These are phyloP conservation scores for Didymellaceae sp. DNA, from an alignment of 2,329 filamentous ascomycete genomes.

Conservation along the genomic window DNA sequence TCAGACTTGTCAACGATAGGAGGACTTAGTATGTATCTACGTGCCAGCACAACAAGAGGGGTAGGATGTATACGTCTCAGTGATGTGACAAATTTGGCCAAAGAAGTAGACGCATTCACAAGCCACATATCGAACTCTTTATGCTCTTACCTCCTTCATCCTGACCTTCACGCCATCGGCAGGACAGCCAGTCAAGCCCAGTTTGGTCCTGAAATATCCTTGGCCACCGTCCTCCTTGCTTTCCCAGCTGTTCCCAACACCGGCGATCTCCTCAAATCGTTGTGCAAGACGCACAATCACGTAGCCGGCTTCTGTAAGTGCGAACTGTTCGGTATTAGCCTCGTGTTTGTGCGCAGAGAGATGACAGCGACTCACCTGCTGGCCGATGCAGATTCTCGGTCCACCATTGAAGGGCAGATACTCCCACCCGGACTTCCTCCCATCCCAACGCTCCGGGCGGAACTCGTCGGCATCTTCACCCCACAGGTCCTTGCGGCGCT, in stretches of 20 bases:
- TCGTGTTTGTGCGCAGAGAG: too few species aligned
- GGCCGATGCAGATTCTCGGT: slow-evolving; percentile 41
- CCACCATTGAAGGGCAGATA: slow-evolving; percentile 46
- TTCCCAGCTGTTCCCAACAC: slow-evolving; percentile 37
- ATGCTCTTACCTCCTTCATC: slow-evolving; percentile 39
- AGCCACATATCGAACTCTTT: too few species aligned
- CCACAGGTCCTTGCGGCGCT: slow-evolving; percentile 46
- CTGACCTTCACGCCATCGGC: slow-evolving; percentile 43
- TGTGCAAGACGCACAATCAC: slow-evolving; percentile 37
- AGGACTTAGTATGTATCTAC: too few species aligned
- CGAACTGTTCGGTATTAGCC: slow-evolving; percentile 25
- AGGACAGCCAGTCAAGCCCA: slow-evolving; percentile 37
- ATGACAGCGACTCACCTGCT: slow-evolving; percentile 18
- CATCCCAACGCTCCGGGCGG: slow-evolving; percentile 45
- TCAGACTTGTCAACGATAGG: too few species aligned
- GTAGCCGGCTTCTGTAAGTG: slow-evolving; percentile 40
- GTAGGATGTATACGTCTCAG: too few species aligned
- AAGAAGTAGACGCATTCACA: too few species aligned
- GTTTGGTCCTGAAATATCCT: slow-evolving; percentile 30
- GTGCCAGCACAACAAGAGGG: too few species aligned
- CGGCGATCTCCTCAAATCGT: slow-evolving; percentile 37
- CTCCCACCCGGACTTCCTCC: slow-evolving; percentile 41
- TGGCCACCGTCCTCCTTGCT: slow-evolving; percentile 30
- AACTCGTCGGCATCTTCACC: slow-evolving; percentile 47
- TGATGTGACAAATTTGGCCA: too few species aligned